phyloP scores from a whole-genome alignment of 2,329 filamentous ascomycete species.

The Aspergillus bombycis region DNA sequence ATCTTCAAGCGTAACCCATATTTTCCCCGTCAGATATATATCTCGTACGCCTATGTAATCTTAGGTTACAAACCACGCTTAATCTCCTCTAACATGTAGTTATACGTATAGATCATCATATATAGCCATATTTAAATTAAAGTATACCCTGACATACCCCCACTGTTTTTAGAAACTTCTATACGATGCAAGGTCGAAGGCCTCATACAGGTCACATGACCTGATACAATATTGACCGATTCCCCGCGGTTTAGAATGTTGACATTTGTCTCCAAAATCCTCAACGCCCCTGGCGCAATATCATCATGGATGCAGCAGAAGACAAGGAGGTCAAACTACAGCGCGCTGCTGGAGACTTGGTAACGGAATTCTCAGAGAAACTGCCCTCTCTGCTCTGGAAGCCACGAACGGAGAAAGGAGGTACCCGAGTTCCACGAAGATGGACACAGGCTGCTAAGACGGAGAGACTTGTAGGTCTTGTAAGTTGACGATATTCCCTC shows the following conservation, averaged over 20 bases:
- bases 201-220: constrained; percentile 17
- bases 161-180: neutral
- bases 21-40: neutral
- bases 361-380: constrained; percentile 46
- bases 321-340: constrained; percentile 52
- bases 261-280: constrained; percentile 4
- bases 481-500: constrained; percentile 29
- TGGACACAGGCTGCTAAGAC: constrained; percentile 43
- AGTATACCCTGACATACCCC: neutral
- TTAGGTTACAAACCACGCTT: neutral
- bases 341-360: constrained; percentile 48
- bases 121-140: neutral
- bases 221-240: constrained; percentile 2
- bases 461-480: constrained; percentile 43
- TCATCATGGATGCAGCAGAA: constrained; percentile 48
- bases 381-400: constrained; percentile 49
- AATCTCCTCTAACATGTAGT: neutral
- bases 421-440: constrained; percentile 37
- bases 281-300: neutral
- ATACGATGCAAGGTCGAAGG: neutral
- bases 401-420: constrained; percentile 25
- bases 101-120: neutral
- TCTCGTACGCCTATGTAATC: neutral
- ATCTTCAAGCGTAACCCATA: neutral
- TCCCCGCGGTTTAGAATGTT: constrained; percentile 24